These are phyloP conservation scores for Macroventuria anomochaeta DNA, from an alignment of 2,329 filamentous ascomycete species.

Conservation along the genomic window DNA sequence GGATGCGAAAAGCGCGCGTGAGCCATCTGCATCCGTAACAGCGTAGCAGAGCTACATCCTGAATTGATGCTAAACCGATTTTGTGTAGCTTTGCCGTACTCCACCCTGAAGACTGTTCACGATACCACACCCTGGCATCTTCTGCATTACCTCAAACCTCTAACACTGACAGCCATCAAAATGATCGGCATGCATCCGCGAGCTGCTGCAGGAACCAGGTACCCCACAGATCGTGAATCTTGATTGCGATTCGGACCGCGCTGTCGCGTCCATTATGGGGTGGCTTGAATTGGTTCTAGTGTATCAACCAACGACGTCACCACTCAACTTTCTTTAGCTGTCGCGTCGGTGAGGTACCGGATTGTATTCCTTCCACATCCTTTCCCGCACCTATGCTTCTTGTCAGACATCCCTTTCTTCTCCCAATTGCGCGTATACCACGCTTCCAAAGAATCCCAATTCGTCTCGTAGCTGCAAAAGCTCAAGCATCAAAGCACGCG, in stretches of 20 bases:
- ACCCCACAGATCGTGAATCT: slow-evolving; percentile 23
- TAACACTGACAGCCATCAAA: slow-evolving; percentile 3
- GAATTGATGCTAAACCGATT: neutral
- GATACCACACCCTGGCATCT: neutral
- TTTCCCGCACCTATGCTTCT: slow-evolving; percentile 19
- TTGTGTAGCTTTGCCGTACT: neutral
- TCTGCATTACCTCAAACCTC: slow-evolving; percentile 1
- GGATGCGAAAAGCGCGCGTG: neutral
- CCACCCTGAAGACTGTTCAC: neutral
- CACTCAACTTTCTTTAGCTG: slow-evolving; percentile 22
- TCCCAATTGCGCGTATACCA: neutral
- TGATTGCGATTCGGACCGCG: slow-evolving; percentile 20
- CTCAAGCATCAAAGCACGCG: slow-evolving; percentile 19
- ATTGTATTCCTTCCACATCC: neutral
- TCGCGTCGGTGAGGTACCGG: neutral
- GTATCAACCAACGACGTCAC: slow-evolving; percentile 33
- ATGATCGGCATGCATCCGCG: slow-evolving; percentile 18
- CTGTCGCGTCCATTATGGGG: slow-evolving; percentile 32
- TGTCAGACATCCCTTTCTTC: slow-evolving; percentile 6
- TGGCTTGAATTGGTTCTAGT: slow-evolving; percentile 28
- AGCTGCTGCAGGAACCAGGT: slow-evolving; percentile 26
- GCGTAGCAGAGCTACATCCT: neutral
- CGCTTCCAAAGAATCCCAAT: neutral
- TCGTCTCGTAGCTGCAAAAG: neutral
- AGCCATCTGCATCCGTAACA: neutral